A percentile compares a stretch with the other conserved stretches of the same genome.
Conservation (phyloP, 1,139 yeast genomes). For the Pichia sp. region DNA sequence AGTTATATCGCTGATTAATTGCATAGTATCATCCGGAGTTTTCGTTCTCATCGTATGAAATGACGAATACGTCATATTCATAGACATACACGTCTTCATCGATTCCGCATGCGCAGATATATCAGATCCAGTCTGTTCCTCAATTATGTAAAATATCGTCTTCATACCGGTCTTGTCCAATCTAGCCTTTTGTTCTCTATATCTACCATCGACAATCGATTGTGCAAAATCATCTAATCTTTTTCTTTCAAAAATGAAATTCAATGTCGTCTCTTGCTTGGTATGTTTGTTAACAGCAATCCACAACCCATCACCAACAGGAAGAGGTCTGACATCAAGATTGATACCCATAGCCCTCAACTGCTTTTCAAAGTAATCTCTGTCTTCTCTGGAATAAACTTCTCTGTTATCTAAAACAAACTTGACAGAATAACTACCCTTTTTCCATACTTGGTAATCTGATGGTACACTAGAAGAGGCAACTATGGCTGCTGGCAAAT, state of each 20-base stretch:
- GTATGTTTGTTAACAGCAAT: conserved; percentile 65
- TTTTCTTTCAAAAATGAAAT: conserved; percentile 85
- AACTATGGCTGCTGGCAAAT: background rate
- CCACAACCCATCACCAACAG: conserved; percentile 92
- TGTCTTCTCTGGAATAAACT: conserved; percentile 55
- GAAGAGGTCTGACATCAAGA: conserved; percentile 55
- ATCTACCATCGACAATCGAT: conserved; percentile 88
- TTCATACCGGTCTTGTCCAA: conserved; percentile 65
- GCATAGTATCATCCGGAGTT: conserved; percentile 73
- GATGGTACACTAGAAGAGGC: background rate
- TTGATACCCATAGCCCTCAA: conserved; percentile 50
- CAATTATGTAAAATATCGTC: conserved; percentile 77
- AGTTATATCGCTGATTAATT: conserved; percentile 60
- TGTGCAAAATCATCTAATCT: conserved; percentile 80
- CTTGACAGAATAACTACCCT: conserved; percentile 53
- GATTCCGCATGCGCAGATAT: conserved; percentile 55
- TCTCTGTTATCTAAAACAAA: conserved; percentile 84
- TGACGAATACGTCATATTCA: conserved; percentile 62
- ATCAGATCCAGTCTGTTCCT: conserved; percentile 57
- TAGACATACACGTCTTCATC: conserved; percentile 74
- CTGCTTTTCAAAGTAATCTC: conserved; percentile 61
- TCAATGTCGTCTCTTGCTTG: conserved; percentile 64
- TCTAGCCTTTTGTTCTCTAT: conserved; percentile 79
- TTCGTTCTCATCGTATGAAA: conserved; percentile 70
- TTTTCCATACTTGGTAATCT: conserved; percentile 46